These are phyloP conservation scores for Aspergillus kassunensis DNA, from an alignment of 495 filamentous ascomycete species.

Conservation along the genomic window DNA sequence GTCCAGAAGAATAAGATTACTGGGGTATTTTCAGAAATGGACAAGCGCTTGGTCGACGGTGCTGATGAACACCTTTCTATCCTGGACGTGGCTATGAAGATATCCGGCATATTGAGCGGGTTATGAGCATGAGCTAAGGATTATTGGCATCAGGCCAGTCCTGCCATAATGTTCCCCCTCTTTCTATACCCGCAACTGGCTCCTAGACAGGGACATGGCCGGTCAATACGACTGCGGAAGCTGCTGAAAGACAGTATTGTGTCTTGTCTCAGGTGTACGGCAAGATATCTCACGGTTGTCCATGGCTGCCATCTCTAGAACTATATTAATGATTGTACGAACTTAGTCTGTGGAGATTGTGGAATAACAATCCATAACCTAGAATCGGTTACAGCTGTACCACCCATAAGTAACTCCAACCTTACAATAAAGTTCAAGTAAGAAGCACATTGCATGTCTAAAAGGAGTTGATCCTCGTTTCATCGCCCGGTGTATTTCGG, in stretches of 20 bases:
- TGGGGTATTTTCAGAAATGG: constrained; percentile 82
- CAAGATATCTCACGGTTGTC: no score
- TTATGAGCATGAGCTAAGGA: constrained; percentile 1
- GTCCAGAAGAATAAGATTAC: constrained; percentile 88
- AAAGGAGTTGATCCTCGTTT: no score
- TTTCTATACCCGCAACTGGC: not conserved
- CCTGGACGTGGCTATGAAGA: constrained; percentile 74
- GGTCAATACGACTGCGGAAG: no score
- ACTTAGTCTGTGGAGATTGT: not conserved
- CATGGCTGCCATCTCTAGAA: no score
- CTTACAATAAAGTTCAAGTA: no score
- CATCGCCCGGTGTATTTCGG: not conserved
- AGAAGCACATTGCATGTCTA: no score
- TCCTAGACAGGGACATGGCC: not conserved
- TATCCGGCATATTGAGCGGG: constrained; percentile 67
- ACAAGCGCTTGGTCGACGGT: constrained; percentile 96
- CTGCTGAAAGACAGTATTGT: not conserved
- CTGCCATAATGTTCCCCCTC: not conserved
- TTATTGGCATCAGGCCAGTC: not conserved
- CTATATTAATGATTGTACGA: constrained; percentile 22
- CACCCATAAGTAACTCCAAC: no score
- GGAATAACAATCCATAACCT: no score
- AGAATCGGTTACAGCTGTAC: not conserved
- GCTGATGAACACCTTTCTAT: constrained; percentile 92
- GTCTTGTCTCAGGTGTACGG: no score